Conservation (phyloP, 2,329 filamentous ascomycete genomes). For the Xylaria sp. region DNA sequence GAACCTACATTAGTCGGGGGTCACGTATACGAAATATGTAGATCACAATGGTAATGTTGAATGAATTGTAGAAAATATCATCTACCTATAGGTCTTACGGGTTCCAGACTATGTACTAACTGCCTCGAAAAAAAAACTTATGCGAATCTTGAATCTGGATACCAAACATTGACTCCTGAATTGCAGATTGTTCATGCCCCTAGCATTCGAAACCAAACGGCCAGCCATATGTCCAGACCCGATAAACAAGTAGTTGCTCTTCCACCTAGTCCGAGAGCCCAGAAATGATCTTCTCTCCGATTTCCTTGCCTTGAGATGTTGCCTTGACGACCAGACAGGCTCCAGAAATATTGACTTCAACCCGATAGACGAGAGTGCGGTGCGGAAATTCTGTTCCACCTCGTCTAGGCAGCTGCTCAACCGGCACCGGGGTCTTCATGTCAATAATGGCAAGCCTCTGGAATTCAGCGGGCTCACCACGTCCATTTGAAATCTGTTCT, state of each 20-base stretch:
- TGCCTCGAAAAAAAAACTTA: not conserved
- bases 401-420: conserved; percentile 15
- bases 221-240: not conserved
- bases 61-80: not conserved
- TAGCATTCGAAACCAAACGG: not conserved
- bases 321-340: conserved; percentile 21
- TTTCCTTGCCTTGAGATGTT: conserved; percentile 5
- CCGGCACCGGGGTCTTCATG: conserved; percentile 26
- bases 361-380: conserved; percentile 12
- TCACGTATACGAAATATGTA: not conserved
- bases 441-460: conserved; percentile 14
- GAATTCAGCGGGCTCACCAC: not conserved
- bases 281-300: conserved; percentile 16
- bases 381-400: not conserved
- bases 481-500: not conserved
- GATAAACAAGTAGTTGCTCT: not conserved
- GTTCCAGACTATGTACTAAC: not conserved
- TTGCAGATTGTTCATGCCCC: no score
- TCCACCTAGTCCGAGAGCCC: not conserved
- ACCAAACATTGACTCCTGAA: not conserved
- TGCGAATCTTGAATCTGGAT: not conserved
- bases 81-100: not conserved
- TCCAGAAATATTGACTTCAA: conserved; percentile 27
- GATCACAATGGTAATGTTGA: not conserved
- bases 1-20: not conserved